phyloP scores from a whole-genome alignment of 2,329 filamentous ascomycete species.

The Colletotrichum tanaceti region DNA sequence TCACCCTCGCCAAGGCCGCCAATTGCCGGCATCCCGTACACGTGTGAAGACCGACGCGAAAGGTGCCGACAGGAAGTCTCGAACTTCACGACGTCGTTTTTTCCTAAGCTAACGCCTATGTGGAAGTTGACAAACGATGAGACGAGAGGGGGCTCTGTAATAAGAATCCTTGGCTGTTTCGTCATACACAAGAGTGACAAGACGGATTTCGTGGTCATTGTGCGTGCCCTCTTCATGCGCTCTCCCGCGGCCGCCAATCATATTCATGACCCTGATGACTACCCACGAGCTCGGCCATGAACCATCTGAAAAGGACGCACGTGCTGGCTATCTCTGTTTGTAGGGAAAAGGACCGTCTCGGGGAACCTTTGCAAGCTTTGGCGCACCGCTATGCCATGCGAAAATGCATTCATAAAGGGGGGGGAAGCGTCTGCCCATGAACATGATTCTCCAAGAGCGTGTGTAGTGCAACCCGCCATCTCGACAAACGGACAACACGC shows the following conservation, averaged over 20 bases:
- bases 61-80: not conserved
- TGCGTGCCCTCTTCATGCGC: no score
- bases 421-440: not conserved
- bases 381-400: no score
- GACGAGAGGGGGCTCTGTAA: no score
- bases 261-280: slow-evolving; percentile 23
- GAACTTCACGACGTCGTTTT: not conserved
- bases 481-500: not conserved
- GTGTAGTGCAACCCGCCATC: not conserved
- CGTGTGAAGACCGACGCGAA: not conserved
- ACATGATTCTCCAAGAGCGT: not conserved
- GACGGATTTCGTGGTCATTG: not conserved
- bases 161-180: slow-evolving; percentile 6
- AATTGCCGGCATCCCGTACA: not conserved
- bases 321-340: not conserved
- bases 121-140: not conserved
- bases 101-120: not conserved
- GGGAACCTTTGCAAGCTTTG: not conserved
- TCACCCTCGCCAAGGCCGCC: slow-evolving; percentile 14
- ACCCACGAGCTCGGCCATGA: slow-evolving; percentile 33
- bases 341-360: not conserved
- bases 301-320: not conserved
- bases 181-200: no score
- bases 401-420: not conserved
- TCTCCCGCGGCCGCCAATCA: slow-evolving; percentile 8